Percentiles rank a stretch among this genome's conserved stretches.
Conservation (phyloP, 306 rosid species). For the Sophora flavescens region DNA sequence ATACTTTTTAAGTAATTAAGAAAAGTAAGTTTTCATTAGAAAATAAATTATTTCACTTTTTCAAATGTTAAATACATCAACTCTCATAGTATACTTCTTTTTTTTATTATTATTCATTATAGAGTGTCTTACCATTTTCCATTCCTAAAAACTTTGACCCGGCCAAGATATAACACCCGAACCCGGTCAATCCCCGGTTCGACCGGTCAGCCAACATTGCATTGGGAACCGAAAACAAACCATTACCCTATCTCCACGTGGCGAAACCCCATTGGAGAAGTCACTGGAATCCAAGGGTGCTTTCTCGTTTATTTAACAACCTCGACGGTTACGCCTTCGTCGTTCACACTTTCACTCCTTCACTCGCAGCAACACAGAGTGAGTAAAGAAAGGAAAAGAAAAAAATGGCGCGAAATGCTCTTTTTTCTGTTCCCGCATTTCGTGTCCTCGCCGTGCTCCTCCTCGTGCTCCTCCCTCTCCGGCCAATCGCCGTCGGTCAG, state of each 20-base stretch:
- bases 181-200: constrained; percentile 45
- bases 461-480: constrained; percentile 53
- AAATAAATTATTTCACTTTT: too few relatives aligned
- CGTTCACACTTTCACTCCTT: not conserved
- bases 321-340: constrained; percentile 49
- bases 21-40: too few relatives aligned
- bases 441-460: constrained; percentile 50
- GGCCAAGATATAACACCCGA: not conserved
- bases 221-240: constrained; percentile 59
- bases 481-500: constrained; percentile 51
- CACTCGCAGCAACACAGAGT: not conserved
- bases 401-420: constrained; percentile 55
- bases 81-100: too few relatives aligned
- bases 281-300: constrained; percentile 85
- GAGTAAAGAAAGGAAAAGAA: not conserved
- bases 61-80: too few relatives aligned
- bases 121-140: too few relatives aligned
- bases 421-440: constrained; percentile 47
- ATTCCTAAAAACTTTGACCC: constrained; percentile 2
- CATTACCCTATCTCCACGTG: constrained; percentile 61
- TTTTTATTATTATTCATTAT: too few relatives aligned
- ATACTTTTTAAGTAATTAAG: too few relatives aligned
- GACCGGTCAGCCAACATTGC: constrained; percentile 60
- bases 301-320: constrained; percentile 68
- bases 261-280: not conserved